Conservation (phyloP, 2,329 filamentous ascomycete species). For the Aspergillus sp. region DNA sequence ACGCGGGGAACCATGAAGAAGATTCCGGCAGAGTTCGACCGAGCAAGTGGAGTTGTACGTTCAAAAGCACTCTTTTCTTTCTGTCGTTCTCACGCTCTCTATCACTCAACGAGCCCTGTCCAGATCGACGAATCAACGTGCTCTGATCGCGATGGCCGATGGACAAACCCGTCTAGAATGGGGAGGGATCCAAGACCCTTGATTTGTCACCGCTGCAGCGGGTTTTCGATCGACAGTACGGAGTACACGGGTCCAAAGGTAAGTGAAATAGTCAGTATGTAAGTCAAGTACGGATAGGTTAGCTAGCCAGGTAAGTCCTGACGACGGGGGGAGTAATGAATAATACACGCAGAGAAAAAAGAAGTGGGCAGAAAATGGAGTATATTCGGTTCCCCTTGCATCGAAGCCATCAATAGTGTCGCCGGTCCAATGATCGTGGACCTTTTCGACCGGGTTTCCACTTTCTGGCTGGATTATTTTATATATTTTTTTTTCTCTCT, state of each 20-base stretch:
- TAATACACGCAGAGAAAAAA: too few species aligned
- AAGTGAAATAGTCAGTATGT: background rate
- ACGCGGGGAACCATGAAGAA: slow-evolving; percentile 21
- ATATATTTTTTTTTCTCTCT: background rate
- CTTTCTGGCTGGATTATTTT: background rate
- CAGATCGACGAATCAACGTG: slow-evolving; percentile 33
- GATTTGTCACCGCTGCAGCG: slow-evolving; percentile 37
- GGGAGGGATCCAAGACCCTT: slow-evolving; percentile 25
- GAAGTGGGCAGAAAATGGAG: background rate
- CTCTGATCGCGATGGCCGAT: slow-evolving; percentile 22
- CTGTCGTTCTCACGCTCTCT: slow-evolving; percentile 20
- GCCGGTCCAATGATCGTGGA: slow-evolving; percentile 25
- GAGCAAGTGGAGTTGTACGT: background rate
- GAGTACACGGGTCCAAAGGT: slow-evolving; percentile 27
- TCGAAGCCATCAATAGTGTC: slow-evolving; percentile 29
- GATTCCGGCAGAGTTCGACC: slow-evolving; percentile 26
- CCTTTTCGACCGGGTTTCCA: background rate
- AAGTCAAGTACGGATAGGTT: too few species aligned
- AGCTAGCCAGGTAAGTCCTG: too few species aligned
- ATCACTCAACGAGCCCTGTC: slow-evolving; percentile 33
- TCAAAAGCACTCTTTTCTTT: background rate
- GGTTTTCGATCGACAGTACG: slow-evolving; percentile 25
- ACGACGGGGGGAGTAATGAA: too few species aligned
- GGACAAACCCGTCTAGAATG: slow-evolving; percentile 5
- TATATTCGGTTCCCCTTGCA: slow-evolving; percentile 34